Evolutionary conservation across 768 basidiomycete species (phyloP), one percentile per base, ranked within the genome.

Genomic region (Pleurotus platypus): DNA sequence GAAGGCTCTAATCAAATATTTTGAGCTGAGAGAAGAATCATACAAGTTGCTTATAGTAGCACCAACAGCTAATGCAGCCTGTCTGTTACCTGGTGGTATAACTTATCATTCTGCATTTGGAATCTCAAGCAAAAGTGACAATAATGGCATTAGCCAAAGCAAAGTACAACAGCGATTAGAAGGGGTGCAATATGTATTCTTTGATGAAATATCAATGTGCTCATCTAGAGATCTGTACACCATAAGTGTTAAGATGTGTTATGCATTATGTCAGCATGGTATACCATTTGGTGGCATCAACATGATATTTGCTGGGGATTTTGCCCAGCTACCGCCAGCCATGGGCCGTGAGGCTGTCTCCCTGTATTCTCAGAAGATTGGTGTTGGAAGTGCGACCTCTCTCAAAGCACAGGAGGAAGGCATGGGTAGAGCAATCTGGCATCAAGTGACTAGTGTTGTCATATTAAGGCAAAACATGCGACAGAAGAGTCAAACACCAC

Each of bases 161-260:
- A 42, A 13, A 16, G 40, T 42, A 13, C 12, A 48, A 26, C 11
- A 59, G 27, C 45, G 60, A 20, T 57, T 66, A 7, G 15, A 58
- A 30, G 62, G 65, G 16, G 69, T 74, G 2, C 64, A 72, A 8
- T 72, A 74, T 62, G 55, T 77, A 0, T 75, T 77, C 30, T 50
- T 76, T 6, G 73, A 77, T 66, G 75, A 78, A 57, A 64, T 77
- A 0, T 77, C 75, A 0, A 78, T 78, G 77, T 39, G 77, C 0
- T 66, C 66, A 1, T 72, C 70, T 48, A 20, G 49, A n/a, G 67
- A 69, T 30, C 39, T 76, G 40, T 71, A 70, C 55, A 55, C 50
- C 1, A 74, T 76, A 2, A 65, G 65, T 59, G 58, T 60, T 2
- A 61, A 59, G 12, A 59, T 74, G 15, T 58, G 63, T 13, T 58